A percentile compares a stretch with the other conserved stretches of the same genome.
Conservation (phyloP, 1,284 basidiomycete species). For the Ceratobasidium sp. region DNA sequence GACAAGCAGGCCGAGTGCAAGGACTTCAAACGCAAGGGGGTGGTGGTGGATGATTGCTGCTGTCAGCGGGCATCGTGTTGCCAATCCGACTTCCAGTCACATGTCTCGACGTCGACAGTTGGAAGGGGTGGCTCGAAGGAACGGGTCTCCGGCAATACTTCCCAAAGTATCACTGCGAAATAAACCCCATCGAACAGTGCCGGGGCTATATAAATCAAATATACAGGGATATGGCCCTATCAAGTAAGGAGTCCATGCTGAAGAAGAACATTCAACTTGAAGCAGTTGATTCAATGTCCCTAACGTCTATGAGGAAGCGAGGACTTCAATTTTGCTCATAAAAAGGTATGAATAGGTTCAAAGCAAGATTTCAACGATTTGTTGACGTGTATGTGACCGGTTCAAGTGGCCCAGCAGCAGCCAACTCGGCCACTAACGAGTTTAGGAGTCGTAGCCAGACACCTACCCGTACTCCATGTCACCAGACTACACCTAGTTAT, state of each 20-base stretch:
- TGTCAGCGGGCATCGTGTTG: slow-evolving; percentile 25
- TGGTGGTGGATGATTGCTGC: slow-evolving; percentile 42
- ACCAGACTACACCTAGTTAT: no score
- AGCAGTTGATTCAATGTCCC: slow-evolving; percentile 51
- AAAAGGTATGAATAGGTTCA: neutral
- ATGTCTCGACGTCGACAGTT: slow-evolving; percentile 40
- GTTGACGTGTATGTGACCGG: neutral
- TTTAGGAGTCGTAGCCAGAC: neutral
- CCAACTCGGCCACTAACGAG: neutral
- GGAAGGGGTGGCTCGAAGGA: slow-evolving; percentile 8
- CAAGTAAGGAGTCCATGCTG: slow-evolving; percentile 43
- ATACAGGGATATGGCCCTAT: slow-evolving; percentile 47
- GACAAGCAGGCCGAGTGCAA: slow-evolving; percentile 38
- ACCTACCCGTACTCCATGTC: neutral
- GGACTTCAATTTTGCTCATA: slow-evolving; percentile 21
- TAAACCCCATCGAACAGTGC: slow-evolving; percentile 52
- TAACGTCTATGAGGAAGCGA: slow-evolving; percentile 51
- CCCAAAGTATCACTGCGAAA: slow-evolving; percentile 49
- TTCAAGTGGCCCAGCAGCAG: neutral
- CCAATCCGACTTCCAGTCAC: slow-evolving; percentile 44
- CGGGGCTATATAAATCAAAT: slow-evolving; percentile 56
- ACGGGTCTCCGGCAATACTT: slow-evolving; percentile 39
- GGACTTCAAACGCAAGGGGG: slow-evolving; percentile 39
- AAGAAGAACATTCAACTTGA: slow-evolving; percentile 47
- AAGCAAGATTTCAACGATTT: slow-evolving; percentile 1